A percentile compares a stretch with the other conserved stretches of the same genome.
Conservation (phyloP, 2,329 filamentous ascomycete genomes). For the Cryphonectria nitschkei region DNA sequence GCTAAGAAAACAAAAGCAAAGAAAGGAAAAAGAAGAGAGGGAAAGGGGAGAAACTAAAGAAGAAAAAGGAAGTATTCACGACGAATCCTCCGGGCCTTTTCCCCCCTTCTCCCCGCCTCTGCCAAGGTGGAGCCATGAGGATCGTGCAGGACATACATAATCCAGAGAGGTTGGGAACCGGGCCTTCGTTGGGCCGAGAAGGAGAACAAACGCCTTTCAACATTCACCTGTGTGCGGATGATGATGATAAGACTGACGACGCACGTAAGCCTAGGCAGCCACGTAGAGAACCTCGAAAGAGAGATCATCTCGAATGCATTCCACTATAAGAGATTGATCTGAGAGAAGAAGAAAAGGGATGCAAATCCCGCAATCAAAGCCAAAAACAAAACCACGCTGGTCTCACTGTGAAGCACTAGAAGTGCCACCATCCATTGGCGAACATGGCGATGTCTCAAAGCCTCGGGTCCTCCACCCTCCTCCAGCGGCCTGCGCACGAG, state of each 20-base stretch:
- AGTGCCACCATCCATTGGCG: background rate
- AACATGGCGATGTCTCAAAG: background rate
- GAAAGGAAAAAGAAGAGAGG: background rate
- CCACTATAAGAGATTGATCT: background rate
- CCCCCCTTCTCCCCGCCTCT: background rate
- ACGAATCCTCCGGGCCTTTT: background rate
- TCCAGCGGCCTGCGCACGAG: conserved; percentile 24
- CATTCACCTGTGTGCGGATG: background rate
- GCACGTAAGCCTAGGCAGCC: background rate
- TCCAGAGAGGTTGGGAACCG: background rate
- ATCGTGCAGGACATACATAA: background rate
- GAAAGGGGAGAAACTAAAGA: background rate
- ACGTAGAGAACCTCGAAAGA: background rate
- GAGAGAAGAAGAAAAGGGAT: background rate
- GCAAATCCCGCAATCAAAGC: background rate
- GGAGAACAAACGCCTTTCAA: background rate
- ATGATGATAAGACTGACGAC: background rate
- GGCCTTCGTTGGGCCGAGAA: background rate
- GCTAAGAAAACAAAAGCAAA: background rate
- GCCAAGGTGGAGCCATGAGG: background rate
- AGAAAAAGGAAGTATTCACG: background rate
- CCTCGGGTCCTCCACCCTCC: conserved; percentile 13
- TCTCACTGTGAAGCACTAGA: background rate
- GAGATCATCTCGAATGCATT: background rate
- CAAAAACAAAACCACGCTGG: background rate